Conservation (phyloP, 1,139 yeast species). For the Taiozyma sp. region DNA sequence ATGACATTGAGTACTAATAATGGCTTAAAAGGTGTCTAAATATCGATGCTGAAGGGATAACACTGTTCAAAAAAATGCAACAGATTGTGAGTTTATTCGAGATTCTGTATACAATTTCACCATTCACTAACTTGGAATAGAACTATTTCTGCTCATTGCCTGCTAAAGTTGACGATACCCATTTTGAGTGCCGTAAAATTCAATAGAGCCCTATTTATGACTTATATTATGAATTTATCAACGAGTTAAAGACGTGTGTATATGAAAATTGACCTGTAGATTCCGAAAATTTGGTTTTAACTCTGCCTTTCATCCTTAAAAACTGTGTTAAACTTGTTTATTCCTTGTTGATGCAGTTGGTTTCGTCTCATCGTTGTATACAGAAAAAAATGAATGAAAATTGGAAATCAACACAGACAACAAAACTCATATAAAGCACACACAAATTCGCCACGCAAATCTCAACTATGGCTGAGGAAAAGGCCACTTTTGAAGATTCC, state of each 20-base stretch:
- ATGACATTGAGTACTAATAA: too few relatives aligned
- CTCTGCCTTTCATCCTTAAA: too few relatives aligned
- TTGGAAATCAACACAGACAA: background rate
- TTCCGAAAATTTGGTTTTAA: too few relatives aligned
- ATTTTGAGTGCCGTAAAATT: conserved; percentile 23
- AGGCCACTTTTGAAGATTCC: background rate
- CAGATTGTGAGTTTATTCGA: conserved; percentile 16
- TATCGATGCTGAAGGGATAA: conserved; percentile 17
- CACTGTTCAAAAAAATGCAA: conserved; percentile 22
- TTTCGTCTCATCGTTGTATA: too few relatives aligned
- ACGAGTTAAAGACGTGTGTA: background rate
- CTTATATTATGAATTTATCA: background rate
- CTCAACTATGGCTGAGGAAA: background rate
- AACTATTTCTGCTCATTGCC: conserved; percentile 23
- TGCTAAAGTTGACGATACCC: conserved; percentile 18
- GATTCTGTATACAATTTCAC: too few relatives aligned
- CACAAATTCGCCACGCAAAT: background rate
- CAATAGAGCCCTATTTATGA: background rate
- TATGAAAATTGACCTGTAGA: background rate
- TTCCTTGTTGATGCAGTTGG: too few relatives aligned
- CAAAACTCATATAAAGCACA: background rate
- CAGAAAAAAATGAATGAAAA: background rate
- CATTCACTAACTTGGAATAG: conserved; percentile 5
- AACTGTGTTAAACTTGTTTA: too few relatives aligned
- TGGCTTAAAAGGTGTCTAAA: conserved; percentile 16